Evolutionary conservation across 192 early-diverging fungal species (phyloP).

Genomic region (Gigaspora rosea): DNA sequence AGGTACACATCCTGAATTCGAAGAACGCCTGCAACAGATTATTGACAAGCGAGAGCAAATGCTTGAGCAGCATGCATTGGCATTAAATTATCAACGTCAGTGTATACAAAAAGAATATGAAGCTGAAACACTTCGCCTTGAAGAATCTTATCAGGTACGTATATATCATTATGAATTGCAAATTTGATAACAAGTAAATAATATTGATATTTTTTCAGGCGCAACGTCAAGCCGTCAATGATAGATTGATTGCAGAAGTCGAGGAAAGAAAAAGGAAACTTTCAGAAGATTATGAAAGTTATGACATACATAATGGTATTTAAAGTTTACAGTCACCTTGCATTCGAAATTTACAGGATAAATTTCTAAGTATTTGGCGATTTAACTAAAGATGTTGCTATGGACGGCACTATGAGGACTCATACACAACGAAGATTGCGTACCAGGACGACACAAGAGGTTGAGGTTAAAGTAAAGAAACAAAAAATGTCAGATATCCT

Average conservation of each 20-base stretch:
- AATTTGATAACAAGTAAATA: background rate
- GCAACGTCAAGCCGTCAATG: conserved; percentile 66
- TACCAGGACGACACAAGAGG: background rate
- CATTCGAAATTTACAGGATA: background rate
- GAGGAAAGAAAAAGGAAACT: conserved; percentile 74
- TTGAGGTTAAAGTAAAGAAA: conserved; percentile 14
- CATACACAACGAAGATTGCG: conserved; percentile 24
- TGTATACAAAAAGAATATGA: conserved; percentile 59
- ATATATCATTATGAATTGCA: background rate
- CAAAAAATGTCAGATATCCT: conserved; percentile 19
- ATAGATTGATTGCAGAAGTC: conserved; percentile 67
- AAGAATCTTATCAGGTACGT: conserved; percentile 61
- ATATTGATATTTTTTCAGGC: conserved; percentile 34
- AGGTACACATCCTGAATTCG: conserved; percentile 66
- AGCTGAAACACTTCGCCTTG: conserved; percentile 52
- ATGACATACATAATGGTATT: conserved; percentile 63
- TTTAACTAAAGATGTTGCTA: background rate
- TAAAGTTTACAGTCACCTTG: background rate
- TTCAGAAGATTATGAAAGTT: conserved; percentile 77
- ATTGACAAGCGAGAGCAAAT: conserved; percentile 56
- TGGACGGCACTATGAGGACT: background rate
- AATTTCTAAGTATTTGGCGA: background rate
- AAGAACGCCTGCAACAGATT: conserved; percentile 58
- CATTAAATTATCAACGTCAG: conserved; percentile 63
- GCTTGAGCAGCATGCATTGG: conserved; percentile 51